Evolutionary conservation across 2,329 filamentous ascomycete species (phyloP), one percentile per base, ranked within the genome.

Genomic region (Stemphylium vesicarium): DNA sequence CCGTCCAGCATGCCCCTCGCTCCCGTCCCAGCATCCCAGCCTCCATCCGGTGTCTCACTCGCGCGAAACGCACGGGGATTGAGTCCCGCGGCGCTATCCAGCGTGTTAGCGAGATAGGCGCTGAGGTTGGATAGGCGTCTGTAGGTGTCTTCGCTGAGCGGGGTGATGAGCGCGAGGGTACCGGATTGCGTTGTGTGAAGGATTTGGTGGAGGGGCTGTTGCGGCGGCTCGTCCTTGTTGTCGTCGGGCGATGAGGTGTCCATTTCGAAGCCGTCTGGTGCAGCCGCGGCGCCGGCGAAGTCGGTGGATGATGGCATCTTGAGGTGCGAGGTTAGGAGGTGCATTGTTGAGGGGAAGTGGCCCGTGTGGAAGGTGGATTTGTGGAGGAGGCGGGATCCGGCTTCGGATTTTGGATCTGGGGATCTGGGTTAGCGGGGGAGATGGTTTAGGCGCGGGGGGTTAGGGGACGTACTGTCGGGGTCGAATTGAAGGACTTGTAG

Each of bases 401-500:
- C 90, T 31, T 96, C 86, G 6, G 92, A 96, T 79, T 96, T 96
- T 13, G 94, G 94, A 71, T 98, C 93, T 96, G 64, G 50, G 3
- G 10, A 9, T 2, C 26, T 26, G 11, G 10, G 44, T 61, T 56
- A 50, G 47, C 24, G 44, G 11, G 36, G 12, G 39, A 10, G 48
- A 35, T 8, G 18, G 6, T 11, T 44, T n/a, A n/a, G n/a, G 24
- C 37, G 29, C 40, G 11, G 39, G 32, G 20, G 40, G 10, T 39
- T 26, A 7, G 35, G 15, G 39, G 11, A 83, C 88, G 77, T 81
- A 95, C 92, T 90, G 71, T 98, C 94, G 0, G 95, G 95, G 69
- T 98, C 93, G 69, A 95, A 99, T 75, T 98, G 91, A 60, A 98
- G 79, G 41, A 97, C 84, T 72, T 97, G 92, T 36, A 99, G 77